Base-by-base conservation (phyloP, 768 basidiomycete genomes). In the Naganishia kalamii region DNA sequence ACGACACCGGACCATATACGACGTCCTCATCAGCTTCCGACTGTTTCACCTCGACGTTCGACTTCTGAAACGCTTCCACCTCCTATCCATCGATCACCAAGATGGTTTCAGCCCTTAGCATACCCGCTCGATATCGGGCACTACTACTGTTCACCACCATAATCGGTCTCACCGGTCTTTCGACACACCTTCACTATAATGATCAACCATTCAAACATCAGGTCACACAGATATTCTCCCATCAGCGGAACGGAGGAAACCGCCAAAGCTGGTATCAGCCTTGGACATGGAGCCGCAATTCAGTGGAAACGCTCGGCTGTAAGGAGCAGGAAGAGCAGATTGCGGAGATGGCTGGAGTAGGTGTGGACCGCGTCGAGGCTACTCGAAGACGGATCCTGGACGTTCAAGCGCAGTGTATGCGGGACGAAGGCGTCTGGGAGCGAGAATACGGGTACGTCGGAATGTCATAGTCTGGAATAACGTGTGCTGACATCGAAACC, bases 381-480 rank as follows among this genome's bases (percentile, higher is more conserved):
- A 35, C 27, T 35, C 62, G 62, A 37, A 59, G 19, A 43, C 41
- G 64, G 46, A 46, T 59, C 25, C 17, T 25, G n/a, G 57, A 32
- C 19, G 32, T 59, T 30, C 64, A 59, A 25, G 33, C 29, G 8
- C 43, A 59, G 23, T 60, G 52, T 21, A 35, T 33, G 19, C 29
- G 46, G 10, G 46, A 59, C 27, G 32, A 59, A 19, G 27, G 41
- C 7, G 35, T 25, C 8, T 60, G 64, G 57, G 47, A 33, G 17
- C 27, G 43, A 13, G 25, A 60, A 40, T 65, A 59, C 25, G 54
- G 64, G 51, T 65, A 33, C 40, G 52, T 30, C 27, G 21, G 3
- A n/a, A 12, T 52, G 25, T n/a, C 62, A 8, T 30, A 13, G 3
- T 41, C 21, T 29, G 23, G 7, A 19, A 12, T n/a, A 44, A 11